Conservation (phyloP, 2,329 filamentous ascomycete species). For the Metarhizium album region DNA sequence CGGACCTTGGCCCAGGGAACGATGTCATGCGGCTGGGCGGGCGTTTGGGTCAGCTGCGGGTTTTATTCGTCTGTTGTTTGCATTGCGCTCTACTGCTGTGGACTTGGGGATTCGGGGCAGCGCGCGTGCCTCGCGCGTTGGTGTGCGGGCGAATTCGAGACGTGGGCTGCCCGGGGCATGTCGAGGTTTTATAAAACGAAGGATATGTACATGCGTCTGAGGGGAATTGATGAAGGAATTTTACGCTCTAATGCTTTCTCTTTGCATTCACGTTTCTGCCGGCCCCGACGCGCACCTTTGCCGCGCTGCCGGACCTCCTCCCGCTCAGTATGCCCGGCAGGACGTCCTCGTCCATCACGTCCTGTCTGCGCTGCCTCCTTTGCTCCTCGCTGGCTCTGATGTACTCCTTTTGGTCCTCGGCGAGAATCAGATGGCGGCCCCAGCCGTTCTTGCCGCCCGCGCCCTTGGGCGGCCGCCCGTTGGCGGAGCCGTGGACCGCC, state of each 20-base stretch:
- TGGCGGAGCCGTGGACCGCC: slow-evolving; percentile 69
- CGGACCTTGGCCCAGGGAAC: too few species aligned
- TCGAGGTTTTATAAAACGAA: too few species aligned
- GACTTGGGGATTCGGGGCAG: too few species aligned
- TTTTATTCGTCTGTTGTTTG: too few species aligned
- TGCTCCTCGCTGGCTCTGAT: slow-evolving; percentile 50
- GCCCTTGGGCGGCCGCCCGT: slow-evolving; percentile 57
- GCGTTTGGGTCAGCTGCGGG: too few species aligned
- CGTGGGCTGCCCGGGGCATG: too few species aligned
- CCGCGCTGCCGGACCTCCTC: slow-evolving; percentile 52
- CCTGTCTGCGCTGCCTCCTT: slow-evolving; percentile 57
- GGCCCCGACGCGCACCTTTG: slow-evolving; percentile 69
- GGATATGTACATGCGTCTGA: too few species aligned
- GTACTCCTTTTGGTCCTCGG: slow-evolving; percentile 96
- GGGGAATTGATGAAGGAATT: too few species aligned
- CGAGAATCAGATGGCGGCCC: slow-evolving; percentile 72
- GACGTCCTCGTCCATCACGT: slow-evolving; percentile 93
- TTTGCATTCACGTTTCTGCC: slow-evolving; percentile 78
- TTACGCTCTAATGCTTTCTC: slow-evolving; percentile 39
- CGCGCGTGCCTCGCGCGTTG: too few species aligned
- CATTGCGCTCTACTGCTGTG: too few species aligned
- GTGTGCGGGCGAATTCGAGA: too few species aligned
- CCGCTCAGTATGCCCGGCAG: slow-evolving; percentile 77
- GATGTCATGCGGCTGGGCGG: too few species aligned
- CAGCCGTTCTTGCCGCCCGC: slow-evolving; percentile 79